phyloP scores from a whole-genome alignment of 2,329 filamentous ascomycete genomes.

The Colletotrichum karsti region DNA sequence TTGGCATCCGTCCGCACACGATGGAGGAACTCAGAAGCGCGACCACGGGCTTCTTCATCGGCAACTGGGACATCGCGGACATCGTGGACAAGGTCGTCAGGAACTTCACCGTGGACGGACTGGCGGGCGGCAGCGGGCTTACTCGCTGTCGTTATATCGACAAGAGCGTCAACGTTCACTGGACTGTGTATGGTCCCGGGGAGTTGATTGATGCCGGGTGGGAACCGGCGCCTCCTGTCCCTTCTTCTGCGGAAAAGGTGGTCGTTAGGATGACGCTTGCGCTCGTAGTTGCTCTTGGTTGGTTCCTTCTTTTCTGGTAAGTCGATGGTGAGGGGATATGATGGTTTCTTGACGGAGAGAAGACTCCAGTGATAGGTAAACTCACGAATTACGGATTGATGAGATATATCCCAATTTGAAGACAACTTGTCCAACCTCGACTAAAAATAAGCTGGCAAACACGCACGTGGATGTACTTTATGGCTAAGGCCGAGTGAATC shows the following conservation, averaged over 20 bases:
- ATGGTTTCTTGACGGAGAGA: too few species aligned
- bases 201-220: constrained; percentile 1
- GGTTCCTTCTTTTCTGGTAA: background rate
- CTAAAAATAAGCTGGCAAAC: too few species aligned
- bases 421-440: too few species aligned
- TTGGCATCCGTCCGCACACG: constrained; percentile 10
- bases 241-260: background rate
- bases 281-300: background rate
- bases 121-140: constrained; percentile 2
- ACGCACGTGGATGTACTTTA: too few species aligned
- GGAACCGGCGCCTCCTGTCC: constrained; percentile 1
- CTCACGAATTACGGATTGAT: too few species aligned
- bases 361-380: too few species aligned
- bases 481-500: too few species aligned
- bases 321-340: background rate
- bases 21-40: background rate
- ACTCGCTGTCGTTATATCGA: constrained; percentile 8
- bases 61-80: background rate
- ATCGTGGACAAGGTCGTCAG: background rate
- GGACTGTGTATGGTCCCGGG: background rate
- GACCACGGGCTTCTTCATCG: constrained; percentile 1
- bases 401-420: too few species aligned
- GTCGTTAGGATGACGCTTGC: background rate
- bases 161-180: background rate
- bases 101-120: background rate